Evolutionary conservation across 139 green algal genomes (phyloP).

Genomic region (Monoraphidium neglectum): DNA sequence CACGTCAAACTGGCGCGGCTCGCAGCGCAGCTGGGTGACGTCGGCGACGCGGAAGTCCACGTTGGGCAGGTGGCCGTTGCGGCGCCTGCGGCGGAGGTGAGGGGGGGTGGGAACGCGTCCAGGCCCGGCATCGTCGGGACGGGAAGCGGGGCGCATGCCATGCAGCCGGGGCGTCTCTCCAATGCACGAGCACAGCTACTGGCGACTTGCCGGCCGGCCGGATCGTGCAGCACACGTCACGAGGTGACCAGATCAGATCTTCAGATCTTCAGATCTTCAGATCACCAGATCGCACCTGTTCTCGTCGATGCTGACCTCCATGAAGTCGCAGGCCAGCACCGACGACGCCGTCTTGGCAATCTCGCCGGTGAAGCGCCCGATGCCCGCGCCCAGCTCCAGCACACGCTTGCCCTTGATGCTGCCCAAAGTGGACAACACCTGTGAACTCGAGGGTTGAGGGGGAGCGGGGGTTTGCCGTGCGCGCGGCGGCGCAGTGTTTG

Average conservation of each 20-base stretch:
- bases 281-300: constrained; percentile 45
- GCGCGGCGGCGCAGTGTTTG: neutral
- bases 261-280: too few relatives aligned
- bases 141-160: too few relatives aligned
- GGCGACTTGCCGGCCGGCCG: too few relatives aligned
- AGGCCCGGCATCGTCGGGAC: too few relatives aligned
- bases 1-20: constrained; percentile 53
- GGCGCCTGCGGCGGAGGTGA: neutral
- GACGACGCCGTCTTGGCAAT: constrained; percentile 49
- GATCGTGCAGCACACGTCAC: too few relatives aligned
- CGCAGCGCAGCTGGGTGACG: constrained; percentile 61
- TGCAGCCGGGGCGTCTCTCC: too few relatives aligned
- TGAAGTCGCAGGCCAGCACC: constrained; percentile 88
- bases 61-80: constrained; percentile 55
- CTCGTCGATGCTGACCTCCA: constrained; percentile 77
- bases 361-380: constrained; percentile 85
- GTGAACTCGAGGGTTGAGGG: too few relatives aligned
- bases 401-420: constrained; percentile 62
- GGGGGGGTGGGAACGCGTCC: neutral
- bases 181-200: too few relatives aligned
- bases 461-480: neutral
- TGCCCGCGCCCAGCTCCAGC: constrained; percentile 89
- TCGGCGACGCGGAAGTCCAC: constrained; percentile 63
- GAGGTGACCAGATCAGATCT: too few relatives aligned
- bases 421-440: constrained; percentile 82